Evolutionary conservation across 148 eudicot species (phyloP), one percentile per base, ranked within the genome.

Genomic region (Arctostaphylos glauca): DNA sequence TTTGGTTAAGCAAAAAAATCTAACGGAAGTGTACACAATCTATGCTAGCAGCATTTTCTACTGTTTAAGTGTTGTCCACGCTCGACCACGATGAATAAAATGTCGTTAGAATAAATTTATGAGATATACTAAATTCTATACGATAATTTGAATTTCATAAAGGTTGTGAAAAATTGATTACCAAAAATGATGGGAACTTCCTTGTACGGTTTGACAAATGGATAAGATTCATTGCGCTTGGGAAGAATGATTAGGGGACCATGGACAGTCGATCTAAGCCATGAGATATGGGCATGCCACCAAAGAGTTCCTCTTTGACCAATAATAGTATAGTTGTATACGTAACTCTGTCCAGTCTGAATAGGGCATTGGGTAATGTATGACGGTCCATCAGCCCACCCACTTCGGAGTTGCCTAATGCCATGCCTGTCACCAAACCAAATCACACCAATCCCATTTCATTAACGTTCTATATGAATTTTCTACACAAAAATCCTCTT

Each of bases 301-400:
- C 23, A 90, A 19, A 90, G 80, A 15, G 93, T 91, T 48, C 93
- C 93, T 72, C 90, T 82, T 84, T 91, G 92, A 7, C 91, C 89
- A 12, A 68, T 46, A 10, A 91, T 83, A n/a, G 92, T 91, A 86
- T 76, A 91, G 76, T 91, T 91, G 75, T 91, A 91, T 8, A 87
- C 88, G 78, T 91, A 91, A 74, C 86, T 87, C 64, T 91, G 93
- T 6, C 93, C 90, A 21, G 87, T 89, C 81, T 91, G 93, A 23
- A 91, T 91, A 3, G 93, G 93, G 60, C 93, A 91, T 12, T 91
- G 93, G 2, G 92, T 91, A 31, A 91, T 74, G 25, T 91, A 91
- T 19, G 93, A 86, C 1, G 93, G 94, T 14, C 94, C 94, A 77
- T 91, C 94, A 0, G 94, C 94, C 92, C 94, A 91, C 9, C 94